Percentiles rank a stretch among this genome's conserved stretches.
Conservation (phyloP, 2,329 filamentous ascomycete species). For the Cladophialophora psammophila region DNA sequence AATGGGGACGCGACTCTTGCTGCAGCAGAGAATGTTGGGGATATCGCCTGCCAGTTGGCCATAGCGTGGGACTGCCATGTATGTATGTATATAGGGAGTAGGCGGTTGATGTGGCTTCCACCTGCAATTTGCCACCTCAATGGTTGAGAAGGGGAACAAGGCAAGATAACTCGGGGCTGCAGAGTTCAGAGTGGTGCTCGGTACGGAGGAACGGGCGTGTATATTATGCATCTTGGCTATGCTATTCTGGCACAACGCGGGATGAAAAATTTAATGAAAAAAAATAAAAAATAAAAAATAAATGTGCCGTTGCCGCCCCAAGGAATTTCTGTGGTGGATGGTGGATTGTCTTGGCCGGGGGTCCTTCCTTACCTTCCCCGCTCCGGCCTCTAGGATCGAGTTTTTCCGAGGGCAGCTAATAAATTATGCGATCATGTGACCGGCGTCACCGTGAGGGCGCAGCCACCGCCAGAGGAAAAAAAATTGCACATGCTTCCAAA, state of each 20-base stretch:
- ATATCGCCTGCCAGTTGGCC: slow-evolving; percentile 16
- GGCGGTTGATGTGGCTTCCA: slow-evolving; percentile 4
- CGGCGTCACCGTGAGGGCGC: not conserved
- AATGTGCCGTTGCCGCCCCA: not conserved
- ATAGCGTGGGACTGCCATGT: not conserved
- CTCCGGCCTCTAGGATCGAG: not conserved
- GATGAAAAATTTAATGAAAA: slow-evolving; percentile 6
- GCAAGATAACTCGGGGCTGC: not conserved
- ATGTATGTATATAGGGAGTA: not conserved
- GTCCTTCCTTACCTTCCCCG: not conserved
- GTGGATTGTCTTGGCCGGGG: not conserved
- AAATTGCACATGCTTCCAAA: slow-evolving; percentile 19
- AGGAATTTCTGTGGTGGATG: slow-evolving; percentile 9
- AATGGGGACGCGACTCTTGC: slow-evolving; percentile 15
- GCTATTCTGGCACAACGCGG: slow-evolving; percentile 5
- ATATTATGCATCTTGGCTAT: not conserved
- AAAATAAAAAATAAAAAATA: too few relatives aligned
- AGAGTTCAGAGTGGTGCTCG: not conserved
- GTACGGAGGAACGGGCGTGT: not conserved
- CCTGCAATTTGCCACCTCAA: slow-evolving; percentile 26
- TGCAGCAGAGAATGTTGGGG: slow-evolving; percentile 17
- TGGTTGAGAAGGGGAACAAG: slow-evolving; percentile 7
- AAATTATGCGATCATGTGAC: not conserved
- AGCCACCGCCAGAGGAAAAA: not conserved
- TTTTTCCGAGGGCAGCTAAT: not conserved